Evolutionary conservation across 2,329 filamentous ascomycete genomes (phyloP).

Genomic region (Talaromyces sp.): DNA sequence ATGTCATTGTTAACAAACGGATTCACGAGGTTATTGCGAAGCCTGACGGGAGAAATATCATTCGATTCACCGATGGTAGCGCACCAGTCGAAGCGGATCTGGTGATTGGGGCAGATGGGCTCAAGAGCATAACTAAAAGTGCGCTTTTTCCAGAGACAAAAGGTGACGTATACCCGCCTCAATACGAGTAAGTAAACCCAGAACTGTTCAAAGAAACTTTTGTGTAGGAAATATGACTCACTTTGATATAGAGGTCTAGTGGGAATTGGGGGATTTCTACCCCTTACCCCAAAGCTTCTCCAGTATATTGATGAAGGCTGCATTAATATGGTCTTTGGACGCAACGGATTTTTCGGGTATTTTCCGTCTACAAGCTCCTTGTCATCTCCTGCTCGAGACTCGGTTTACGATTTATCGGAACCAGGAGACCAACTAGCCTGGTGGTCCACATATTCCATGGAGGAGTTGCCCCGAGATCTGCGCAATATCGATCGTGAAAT

Average conservation of each 20-base stretch:
- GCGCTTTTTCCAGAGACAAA: constrained; percentile 30
- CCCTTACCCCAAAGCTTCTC: constrained; percentile 20
- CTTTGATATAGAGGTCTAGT: constrained; percentile 28
- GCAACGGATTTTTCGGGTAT: constrained; percentile 49
- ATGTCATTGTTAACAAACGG: constrained; percentile 27
- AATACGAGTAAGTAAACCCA: constrained; percentile 30
- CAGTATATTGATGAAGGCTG: constrained; percentile 27
- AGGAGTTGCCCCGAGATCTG: constrained; percentile 23
- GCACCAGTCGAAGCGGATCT: constrained; percentile 31
- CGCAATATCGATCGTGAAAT: constrained; percentile 24
- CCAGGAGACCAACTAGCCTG: constrained; percentile 32
- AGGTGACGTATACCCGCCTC: constrained; percentile 27
- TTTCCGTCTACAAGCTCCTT: constrained; percentile 26
- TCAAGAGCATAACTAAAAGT: constrained; percentile 30
- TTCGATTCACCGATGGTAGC: constrained; percentile 31
- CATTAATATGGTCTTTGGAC: constrained; percentile 42
- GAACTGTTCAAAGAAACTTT: background rate
- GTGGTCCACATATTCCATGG: constrained; percentile 42
- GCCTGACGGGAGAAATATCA: constrained; percentile 16
- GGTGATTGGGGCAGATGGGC: constrained; percentile 39
- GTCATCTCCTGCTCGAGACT: constrained; percentile 17
- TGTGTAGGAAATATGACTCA: background rate
- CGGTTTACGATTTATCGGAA: constrained; percentile 19
- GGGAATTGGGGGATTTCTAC: constrained; percentile 43
- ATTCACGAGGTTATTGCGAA: constrained; percentile 23